phyloP scores from a whole-genome alignment of 257 asterid species.

The Solanum pinnatisectum region DNA sequence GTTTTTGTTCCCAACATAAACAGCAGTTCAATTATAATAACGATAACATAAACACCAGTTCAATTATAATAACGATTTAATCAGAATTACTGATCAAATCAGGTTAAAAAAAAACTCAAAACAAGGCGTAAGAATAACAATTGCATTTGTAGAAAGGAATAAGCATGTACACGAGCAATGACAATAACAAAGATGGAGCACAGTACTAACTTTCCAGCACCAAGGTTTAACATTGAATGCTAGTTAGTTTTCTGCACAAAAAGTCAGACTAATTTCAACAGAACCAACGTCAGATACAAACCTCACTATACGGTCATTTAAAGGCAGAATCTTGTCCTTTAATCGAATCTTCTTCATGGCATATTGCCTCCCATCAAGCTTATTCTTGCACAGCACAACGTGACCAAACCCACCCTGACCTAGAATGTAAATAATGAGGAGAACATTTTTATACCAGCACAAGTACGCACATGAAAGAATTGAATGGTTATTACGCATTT shows the following conservation, averaged over 20 bases:
- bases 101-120: background rate
- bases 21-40: background rate
- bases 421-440: conserved; percentile 18
- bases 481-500: background rate
- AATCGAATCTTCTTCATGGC: conserved; percentile 91
- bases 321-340: conserved; percentile 76
- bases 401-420: conserved; percentile 99
- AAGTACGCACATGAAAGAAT: background rate
- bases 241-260: background rate
- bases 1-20: background rate
- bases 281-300: conserved; percentile 16
- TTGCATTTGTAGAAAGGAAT: background rate
- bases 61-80: background rate
- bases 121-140: background rate
- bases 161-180: background rate
- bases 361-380: conserved; percentile 93
- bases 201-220: background rate
- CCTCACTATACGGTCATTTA: conserved; percentile 91
- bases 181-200: background rate
- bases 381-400: conserved; percentile 92
- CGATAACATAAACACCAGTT: background rate
- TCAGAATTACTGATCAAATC: background rate
- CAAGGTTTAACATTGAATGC: background rate
- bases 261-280: background rate
- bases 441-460: background rate